Evolutionary conservation across 768 basidiomycete genomes (phyloP).

Genomic region (Royoungia palumana): DNA sequence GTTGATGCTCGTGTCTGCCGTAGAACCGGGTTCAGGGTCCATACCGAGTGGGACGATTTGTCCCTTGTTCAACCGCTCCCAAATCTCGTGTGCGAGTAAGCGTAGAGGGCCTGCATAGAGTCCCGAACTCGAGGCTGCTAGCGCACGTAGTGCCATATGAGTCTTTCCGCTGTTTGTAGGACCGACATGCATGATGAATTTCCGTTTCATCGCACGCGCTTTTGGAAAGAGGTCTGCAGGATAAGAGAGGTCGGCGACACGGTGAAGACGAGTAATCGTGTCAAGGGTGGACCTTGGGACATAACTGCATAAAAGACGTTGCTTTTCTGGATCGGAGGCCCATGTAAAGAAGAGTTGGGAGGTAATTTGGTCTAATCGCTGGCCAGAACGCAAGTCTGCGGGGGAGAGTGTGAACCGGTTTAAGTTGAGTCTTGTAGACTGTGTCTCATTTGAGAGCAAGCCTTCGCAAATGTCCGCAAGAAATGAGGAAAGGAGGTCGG

Average conservation of each 20-base stretch:
- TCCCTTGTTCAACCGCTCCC: slow-evolving; percentile 85
- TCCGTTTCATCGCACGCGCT: slow-evolving; percentile 64
- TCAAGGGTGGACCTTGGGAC: slow-evolving; percentile 35
- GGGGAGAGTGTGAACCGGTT: slow-evolving; percentile 41
- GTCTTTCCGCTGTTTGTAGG: slow-evolving; percentile 99
- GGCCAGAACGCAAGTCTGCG: slow-evolving; percentile 21
- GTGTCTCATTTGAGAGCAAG: slow-evolving; percentile 14
- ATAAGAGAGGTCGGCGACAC: slow-evolving; percentile 40
- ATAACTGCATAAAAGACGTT: slow-evolving; percentile 20
- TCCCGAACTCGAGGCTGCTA: slow-evolving; percentile 70
- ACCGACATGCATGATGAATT: slow-evolving; percentile 92
- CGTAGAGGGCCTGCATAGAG: slow-evolving; percentile 90
- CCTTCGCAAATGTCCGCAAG: slow-evolving; percentile 37
- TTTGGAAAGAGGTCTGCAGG: slow-evolving; percentile 46
- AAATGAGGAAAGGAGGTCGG: slow-evolving; percentile 43
- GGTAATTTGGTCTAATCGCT: slow-evolving; percentile 46
- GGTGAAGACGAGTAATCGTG: slow-evolving; percentile 37
- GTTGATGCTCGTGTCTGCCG: slow-evolving; percentile 37
- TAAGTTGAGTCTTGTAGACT: slow-evolving; percentile 36
- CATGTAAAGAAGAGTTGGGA: slow-evolving; percentile 56
- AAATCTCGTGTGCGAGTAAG: slow-evolving; percentile 93
- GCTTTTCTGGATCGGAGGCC: slow-evolving; percentile 39
- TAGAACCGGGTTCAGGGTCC: slow-evolving; percentile 39
- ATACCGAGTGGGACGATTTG: slow-evolving; percentile 75
- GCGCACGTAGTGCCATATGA: slow-evolving; percentile 83